phyloP scores from a whole-genome alignment of 768 basidiomycete genomes.

The Leccinellum albellum region DNA sequence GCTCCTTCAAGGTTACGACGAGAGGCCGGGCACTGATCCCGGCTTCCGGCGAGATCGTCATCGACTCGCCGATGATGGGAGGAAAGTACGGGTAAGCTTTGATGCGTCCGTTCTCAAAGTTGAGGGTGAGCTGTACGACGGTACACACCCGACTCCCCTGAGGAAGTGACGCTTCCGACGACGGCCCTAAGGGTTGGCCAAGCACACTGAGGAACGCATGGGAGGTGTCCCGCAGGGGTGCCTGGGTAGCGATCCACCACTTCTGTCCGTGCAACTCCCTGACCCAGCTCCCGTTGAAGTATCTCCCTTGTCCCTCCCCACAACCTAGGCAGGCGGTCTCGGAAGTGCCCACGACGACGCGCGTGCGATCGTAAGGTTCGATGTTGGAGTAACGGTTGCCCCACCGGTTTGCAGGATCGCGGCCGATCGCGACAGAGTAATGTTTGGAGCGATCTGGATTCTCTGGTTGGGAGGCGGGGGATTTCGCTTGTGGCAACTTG shows the following conservation, averaged over 20 bases:
- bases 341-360: conserved; percentile 49
- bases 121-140: conserved; percentile 77
- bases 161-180: conserved; percentile 24
- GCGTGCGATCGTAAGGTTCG: conserved; percentile 77
- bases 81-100: conserved; percentile 85
- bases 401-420: conserved; percentile 38
- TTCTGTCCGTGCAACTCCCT: conserved; percentile 65
- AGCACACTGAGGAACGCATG: conserved; percentile 77
- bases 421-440: conserved; percentile 57
- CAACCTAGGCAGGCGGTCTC: conserved; percentile 13
- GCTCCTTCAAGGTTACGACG: conserved; percentile 54
- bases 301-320: conserved; percentile 40
- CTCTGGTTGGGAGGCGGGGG: conserved; percentile 7
- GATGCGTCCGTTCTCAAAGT: conserved; percentile 61
- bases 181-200: conserved; percentile 42
- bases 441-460: conserved; percentile 32
- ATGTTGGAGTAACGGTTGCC: conserved; percentile 73
- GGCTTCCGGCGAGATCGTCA: conserved; percentile 44
- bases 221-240: conserved; percentile 64
- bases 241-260: conserved; percentile 86
- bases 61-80: conserved; percentile 47
- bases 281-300: conserved; percentile 88
- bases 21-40: conserved; percentile 42
- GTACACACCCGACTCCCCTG: conserved; percentile 55
- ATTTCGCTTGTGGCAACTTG: conserved; percentile 6